These are phyloP conservation scores for Davidsoniella australis DNA, from an alignment of 2,329 filamentous ascomycete genomes.

Conservation along the genomic window DNA sequence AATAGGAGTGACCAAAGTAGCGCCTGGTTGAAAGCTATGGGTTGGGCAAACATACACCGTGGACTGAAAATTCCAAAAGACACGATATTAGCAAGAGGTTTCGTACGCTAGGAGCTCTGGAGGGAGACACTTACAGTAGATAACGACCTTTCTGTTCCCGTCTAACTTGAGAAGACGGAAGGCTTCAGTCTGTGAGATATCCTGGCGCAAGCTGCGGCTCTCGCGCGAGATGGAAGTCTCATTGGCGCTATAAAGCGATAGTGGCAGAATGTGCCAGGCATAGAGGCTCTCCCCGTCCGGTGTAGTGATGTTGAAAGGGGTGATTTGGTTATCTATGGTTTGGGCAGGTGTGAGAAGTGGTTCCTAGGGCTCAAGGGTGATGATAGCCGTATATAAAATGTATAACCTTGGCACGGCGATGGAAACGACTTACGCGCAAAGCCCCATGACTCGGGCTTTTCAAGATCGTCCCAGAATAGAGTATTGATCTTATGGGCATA, in stretches of 20 bases:
- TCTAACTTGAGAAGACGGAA: slow-evolving; percentile 47
- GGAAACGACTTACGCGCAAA: slow-evolving; percentile 50
- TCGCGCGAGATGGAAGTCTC: slow-evolving; percentile 43
- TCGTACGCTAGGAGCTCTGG: no score
- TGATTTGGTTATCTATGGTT: slow-evolving; percentile 61
- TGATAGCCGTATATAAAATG: slow-evolving; percentile 8
- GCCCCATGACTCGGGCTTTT: slow-evolving; percentile 66
- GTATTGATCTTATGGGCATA: slow-evolving; percentile 73
- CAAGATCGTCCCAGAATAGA: slow-evolving; percentile 52
- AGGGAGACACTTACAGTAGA: slow-evolving; percentile 27
- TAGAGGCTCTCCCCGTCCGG: slow-evolving; percentile 64
- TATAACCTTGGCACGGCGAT: neutral
- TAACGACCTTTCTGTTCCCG: slow-evolving; percentile 42
- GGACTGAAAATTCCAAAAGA: slow-evolving; percentile 1
- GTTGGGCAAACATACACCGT: slow-evolving; percentile 18
- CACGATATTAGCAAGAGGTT: neutral
- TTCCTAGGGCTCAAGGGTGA: neutral
- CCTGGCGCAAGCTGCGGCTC: slow-evolving; percentile 28
- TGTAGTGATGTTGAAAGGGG: slow-evolving; percentile 63
- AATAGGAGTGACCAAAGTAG: slow-evolving; percentile 8
- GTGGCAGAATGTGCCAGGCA: slow-evolving; percentile 77
- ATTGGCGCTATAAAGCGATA: slow-evolving; percentile 58
- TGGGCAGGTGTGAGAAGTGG: neutral
- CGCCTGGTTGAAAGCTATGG: slow-evolving; percentile 8
- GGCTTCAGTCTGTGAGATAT: slow-evolving; percentile 38